These are phyloP conservation scores for Hirsutella minnesotensis DNA, from an alignment of 2,329 filamentous ascomycete genomes.

Conservation along the genomic window DNA sequence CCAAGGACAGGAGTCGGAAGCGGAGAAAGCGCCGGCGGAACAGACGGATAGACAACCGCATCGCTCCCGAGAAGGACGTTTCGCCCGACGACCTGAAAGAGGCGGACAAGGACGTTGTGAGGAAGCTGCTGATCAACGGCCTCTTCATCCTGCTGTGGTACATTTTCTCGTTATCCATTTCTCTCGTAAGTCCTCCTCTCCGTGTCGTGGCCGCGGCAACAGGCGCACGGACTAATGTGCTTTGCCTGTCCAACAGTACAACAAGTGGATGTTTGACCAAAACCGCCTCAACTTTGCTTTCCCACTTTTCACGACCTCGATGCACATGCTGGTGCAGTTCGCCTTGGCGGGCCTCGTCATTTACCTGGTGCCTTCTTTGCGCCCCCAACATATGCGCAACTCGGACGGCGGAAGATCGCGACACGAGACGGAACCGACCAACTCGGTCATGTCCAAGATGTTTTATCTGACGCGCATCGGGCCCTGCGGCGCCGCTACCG, in stretches of 20 bases:
- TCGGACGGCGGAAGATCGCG: slow-evolving; percentile 38
- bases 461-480: slow-evolving; percentile 90
- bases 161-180: slow-evolving; percentile 85
- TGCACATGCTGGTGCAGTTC: slow-evolving; percentile 96
- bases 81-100: slow-evolving; percentile 63
- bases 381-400: slow-evolving; percentile 45
- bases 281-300: slow-evolving; percentile 82
- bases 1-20: slow-evolving; percentile 57
- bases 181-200: slow-evolving; percentile 50
- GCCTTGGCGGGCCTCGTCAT: slow-evolving; percentile 64
- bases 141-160: slow-evolving; percentile 80
- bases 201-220: neutral
- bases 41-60: slow-evolving; percentile 56
- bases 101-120: slow-evolving; percentile 63
- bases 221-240: too few species aligned
- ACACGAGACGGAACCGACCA: slow-evolving; percentile 40
- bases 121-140: slow-evolving; percentile 60
- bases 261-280: slow-evolving; percentile 98
- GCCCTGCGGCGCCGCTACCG: slow-evolving; percentile 85
- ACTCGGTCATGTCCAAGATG: slow-evolving; percentile 66
- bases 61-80: slow-evolving; percentile 46
- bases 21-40: slow-evolving; percentile 55
- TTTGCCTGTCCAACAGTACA: slow-evolving; percentile 52
- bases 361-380: slow-evolving; percentile 69
- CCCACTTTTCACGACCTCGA: slow-evolving; percentile 85